Conservation (phyloP, 805 yeast species). For the Debaryomyces castellii region DNA sequence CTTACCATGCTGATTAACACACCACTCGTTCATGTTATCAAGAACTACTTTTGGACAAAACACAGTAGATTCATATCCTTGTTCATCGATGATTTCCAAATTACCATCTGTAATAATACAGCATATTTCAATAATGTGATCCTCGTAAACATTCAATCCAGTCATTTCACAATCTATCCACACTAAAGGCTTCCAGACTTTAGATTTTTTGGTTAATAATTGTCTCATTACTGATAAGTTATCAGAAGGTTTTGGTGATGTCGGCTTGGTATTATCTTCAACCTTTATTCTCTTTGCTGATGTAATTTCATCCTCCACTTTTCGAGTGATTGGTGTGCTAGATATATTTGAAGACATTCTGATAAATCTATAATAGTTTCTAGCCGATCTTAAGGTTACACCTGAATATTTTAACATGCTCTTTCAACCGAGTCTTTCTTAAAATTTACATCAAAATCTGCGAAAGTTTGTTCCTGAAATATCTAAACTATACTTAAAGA, state of each 20-base stretch:
- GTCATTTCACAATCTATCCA: constrained; percentile 99
- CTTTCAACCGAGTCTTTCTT: not conserved
- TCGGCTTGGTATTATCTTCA: not conserved
- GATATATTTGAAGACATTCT: not conserved
- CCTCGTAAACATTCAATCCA: constrained; percentile 74
- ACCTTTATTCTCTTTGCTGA: not conserved
- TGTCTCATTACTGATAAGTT: constrained; percentile 2
- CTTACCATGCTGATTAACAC: constrained; percentile 72
- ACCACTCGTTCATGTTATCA: constrained; percentile 86
- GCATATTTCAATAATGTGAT: constrained; percentile 87
- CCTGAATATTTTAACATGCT: not conserved
- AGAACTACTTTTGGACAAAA: constrained; percentile 62
- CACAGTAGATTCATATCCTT: constrained; percentile 80
- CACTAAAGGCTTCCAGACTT: constrained; percentile 49
- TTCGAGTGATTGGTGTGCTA: not conserved
- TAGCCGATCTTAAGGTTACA: not conserved
- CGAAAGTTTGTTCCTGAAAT: not conserved
- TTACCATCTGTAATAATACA: constrained; percentile 86
- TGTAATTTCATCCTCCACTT: not conserved
- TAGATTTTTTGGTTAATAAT: constrained; percentile 1
- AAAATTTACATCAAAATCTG: no score
- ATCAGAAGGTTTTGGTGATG: not conserved
- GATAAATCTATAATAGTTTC: not conserved
- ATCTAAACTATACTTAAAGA: not conserved
- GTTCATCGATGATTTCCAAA: constrained; percentile 63